Conservation (phyloP, 129 eudicot genomes). For the Centaurea solstitialis region DNA sequence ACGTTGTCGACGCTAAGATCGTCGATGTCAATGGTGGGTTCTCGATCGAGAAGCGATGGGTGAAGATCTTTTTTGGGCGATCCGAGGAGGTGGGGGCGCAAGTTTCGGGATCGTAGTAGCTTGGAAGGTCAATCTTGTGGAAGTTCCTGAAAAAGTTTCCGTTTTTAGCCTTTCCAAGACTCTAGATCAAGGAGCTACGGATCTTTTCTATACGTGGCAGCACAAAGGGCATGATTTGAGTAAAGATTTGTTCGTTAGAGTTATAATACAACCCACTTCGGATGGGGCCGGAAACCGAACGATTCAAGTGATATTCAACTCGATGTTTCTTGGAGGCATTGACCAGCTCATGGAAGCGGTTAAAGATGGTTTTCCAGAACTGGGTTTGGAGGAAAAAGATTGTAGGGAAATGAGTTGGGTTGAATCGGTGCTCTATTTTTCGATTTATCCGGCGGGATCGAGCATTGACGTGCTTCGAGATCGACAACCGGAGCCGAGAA, state of each 20-base stretch:
- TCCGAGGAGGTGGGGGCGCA: conserved; percentile 17
- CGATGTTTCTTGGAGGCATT: conserved; percentile 16
- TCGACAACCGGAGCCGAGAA: not conserved
- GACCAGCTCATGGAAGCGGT: conserved; percentile 10
- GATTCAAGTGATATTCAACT: not conserved
- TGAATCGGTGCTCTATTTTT: conserved; percentile 13
- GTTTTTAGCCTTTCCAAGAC: conserved; percentile 22
- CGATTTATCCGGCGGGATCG: not conserved
- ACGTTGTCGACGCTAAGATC: conserved; percentile 21
- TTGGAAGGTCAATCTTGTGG: conserved; percentile 23
- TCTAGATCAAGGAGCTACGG: not conserved
- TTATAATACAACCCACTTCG: conserved; percentile 2
- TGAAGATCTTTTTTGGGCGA: conserved; percentile 17
- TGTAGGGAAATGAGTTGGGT: conserved; percentile 31
- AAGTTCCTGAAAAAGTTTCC: conserved; percentile 24
- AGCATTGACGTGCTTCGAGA: not conserved
- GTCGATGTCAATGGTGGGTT: conserved; percentile 21
- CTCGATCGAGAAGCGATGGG: conserved; percentile 9
- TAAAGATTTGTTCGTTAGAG: conserved; percentile 24
- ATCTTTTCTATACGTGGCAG: conserved; percentile 31
- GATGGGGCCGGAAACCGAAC: not conserved
- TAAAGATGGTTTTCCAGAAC: conserved; percentile 26
- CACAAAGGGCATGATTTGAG: not conserved
- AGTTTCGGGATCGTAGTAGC: conserved; percentile 19
- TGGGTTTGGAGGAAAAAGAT: conserved; percentile 15